Conservation (phyloP, 2,329 filamentous ascomycete species). For the Scolecobasidium constrictum region DNA sequence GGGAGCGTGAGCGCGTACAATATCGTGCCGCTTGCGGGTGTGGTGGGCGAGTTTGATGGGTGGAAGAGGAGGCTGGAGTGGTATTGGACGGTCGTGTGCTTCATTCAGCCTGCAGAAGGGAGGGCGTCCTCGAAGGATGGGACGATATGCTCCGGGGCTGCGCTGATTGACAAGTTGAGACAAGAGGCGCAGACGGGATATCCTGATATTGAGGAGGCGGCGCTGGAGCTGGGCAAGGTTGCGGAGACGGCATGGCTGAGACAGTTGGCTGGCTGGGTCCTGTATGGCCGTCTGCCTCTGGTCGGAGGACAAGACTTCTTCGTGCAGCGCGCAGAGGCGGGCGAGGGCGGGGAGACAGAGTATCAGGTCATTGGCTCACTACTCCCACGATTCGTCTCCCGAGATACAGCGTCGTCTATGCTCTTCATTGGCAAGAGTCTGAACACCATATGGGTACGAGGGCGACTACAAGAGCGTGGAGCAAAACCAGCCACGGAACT, state of each 20-base stretch:
- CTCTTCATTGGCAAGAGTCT: slow-evolving; percentile 84
- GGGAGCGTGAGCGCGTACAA: slow-evolving; percentile 80
- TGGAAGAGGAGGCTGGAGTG: slow-evolving; percentile 82
- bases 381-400: slow-evolving; percentile 69
- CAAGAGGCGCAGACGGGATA: slow-evolving; percentile 78
- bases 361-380: slow-evolving; percentile 37
- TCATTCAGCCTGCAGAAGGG: slow-evolving; percentile 45
- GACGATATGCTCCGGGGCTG: slow-evolving; percentile 50
- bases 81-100: slow-evolving; percentile 64
- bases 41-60: slow-evolving; percentile 74
- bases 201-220: slow-evolving; percentile 68
- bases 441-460: slow-evolving; percentile 58
- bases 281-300: slow-evolving; percentile 74
- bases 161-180: slow-evolving; percentile 66
- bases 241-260: slow-evolving; percentile 88
- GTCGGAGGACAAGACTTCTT: slow-evolving; percentile 83
- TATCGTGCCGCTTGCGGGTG: slow-evolving; percentile 79
- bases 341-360: slow-evolving; percentile 26
- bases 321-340: slow-evolving; percentile 35
- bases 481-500: slow-evolving; percentile 31
- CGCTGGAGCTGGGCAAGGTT: slow-evolving; percentile 58
- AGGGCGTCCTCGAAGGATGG: slow-evolving; percentile 9
- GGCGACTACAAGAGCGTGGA: slow-evolving; percentile 18
- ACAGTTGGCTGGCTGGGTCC: slow-evolving; percentile 79
- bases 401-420: slow-evolving; percentile 67